These are phyloP conservation scores for Coprinopsis sp. DNA, from an alignment of 768 basidiomycete species.

Conservation along the genomic window DNA sequence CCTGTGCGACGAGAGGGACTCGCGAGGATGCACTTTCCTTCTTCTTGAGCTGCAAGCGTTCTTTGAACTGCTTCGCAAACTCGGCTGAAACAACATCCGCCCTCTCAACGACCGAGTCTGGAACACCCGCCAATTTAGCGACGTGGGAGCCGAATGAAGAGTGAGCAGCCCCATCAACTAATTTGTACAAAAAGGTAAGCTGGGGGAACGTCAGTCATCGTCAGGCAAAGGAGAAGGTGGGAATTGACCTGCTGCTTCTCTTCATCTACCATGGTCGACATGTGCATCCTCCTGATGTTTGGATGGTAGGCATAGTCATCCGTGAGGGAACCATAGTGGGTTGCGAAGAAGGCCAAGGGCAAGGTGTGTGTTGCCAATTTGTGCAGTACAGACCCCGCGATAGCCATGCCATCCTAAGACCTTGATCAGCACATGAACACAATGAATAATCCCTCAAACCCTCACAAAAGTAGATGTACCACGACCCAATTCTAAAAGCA, in stretches of 20 bases:
- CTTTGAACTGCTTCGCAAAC: conserved; percentile 85
- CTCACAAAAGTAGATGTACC: conserved; percentile 90
- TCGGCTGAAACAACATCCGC: conserved; percentile 84
- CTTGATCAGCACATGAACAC: conserved; percentile 2
- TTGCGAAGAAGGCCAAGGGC: conserved; percentile 93
- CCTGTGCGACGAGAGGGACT: conserved; percentile 78
- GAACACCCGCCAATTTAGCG: conserved; percentile 91
- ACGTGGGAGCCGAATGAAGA: conserved; percentile 94
- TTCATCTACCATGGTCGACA: conserved; percentile 92
- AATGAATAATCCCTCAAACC: conserved; percentile 2
- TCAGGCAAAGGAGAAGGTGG: neutral
- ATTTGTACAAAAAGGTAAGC: conserved; percentile 94
- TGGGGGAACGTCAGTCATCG: conserved; percentile 23
- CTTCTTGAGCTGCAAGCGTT: conserved; percentile 65
- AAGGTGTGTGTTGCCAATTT: conserved; percentile 90
- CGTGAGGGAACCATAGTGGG: conserved; percentile 94
- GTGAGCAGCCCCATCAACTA: conserved; percentile 80
- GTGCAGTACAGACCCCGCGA: conserved; percentile 92
- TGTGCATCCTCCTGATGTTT: conserved; percentile 92
- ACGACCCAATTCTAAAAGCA: conserved; percentile 73
- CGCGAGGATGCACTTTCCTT: conserved; percentile 45
- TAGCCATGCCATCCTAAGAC: conserved; percentile 92
- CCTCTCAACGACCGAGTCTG: conserved; percentile 75
- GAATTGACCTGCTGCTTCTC: conserved; percentile 74
- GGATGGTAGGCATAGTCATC: conserved; percentile 92